Conservation (phyloP, 2,329 filamentous ascomycete genomes). For the Volutella citrinella region DNA sequence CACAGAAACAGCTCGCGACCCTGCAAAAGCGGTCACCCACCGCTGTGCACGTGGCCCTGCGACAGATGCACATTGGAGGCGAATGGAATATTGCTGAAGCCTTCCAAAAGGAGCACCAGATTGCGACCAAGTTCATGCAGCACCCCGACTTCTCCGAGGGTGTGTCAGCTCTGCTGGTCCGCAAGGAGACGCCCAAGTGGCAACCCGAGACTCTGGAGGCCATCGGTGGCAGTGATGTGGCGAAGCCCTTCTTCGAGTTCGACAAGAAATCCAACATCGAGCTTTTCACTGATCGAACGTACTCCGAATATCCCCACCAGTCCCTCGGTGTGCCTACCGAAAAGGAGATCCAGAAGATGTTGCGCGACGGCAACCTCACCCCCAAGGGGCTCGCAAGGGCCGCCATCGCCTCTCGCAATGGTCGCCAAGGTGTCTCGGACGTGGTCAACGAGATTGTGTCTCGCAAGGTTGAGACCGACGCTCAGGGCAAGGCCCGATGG, state of each 20-base stretch:
- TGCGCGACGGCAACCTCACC: constrained; percentile 39
- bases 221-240: constrained; percentile 53
- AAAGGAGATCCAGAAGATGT: constrained; percentile 48
- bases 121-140: constrained; percentile 84
- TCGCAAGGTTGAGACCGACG: constrained; percentile 55
- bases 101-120: constrained; percentile 81
- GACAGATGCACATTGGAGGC: constrained; percentile 74
- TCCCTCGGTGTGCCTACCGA: constrained; percentile 74
- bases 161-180: constrained; percentile 76
- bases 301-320: constrained; percentile 68
- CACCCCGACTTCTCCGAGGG: constrained; percentile 90
- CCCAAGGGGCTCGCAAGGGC: constrained; percentile 59
- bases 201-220: constrained; percentile 69
- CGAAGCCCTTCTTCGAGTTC: constrained; percentile 66
- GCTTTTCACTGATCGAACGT: constrained; percentile 63
- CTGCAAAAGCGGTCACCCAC: constrained; percentile 80
- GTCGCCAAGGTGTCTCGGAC: constrained; percentile 66
- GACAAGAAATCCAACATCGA: constrained; percentile 46
- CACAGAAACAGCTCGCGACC: constrained; percentile 70
- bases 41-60: constrained; percentile 77
- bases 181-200: constrained; percentile 72
- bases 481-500: constrained; percentile 43
- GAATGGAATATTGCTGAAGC: constrained; percentile 80
- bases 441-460: constrained; percentile 67
- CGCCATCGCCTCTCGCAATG: constrained; percentile 56